phyloP scores from a whole-genome alignment of 2,329 filamentous ascomycete species.

The Dryadomyces quercus-mongolicae region DNA sequence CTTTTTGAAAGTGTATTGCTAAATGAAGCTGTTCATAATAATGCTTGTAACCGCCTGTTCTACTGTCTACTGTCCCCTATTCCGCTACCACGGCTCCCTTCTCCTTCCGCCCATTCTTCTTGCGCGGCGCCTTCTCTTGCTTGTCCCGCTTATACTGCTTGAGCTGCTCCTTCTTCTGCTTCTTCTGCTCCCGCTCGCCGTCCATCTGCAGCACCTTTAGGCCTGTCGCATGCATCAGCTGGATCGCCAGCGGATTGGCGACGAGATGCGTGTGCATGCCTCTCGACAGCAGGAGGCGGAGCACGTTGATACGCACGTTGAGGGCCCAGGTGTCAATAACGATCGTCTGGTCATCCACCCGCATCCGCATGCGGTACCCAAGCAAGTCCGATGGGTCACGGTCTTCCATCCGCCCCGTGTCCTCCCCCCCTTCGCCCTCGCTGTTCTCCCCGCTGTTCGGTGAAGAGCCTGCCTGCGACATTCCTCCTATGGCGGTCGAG shows the following conservation, averaged over 20 bases:
- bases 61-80: no score
- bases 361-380: slow-evolving; percentile 40
- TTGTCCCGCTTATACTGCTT: no score
- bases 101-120: no score
- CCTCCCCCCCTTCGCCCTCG: slow-evolving; percentile 13
- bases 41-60: no score
- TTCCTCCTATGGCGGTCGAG: slow-evolving; percentile 29
- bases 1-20: no score
- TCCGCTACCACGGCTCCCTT: no score
- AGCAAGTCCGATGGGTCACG: slow-evolving; percentile 30
- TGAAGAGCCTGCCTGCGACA: not conserved
- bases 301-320: slow-evolving; percentile 32
- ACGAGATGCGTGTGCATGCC: slow-evolving; percentile 28
- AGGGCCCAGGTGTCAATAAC: slow-evolving; percentile 40
- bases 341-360: slow-evolving; percentile 31
- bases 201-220: not conserved
- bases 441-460: slow-evolving; percentile 30
- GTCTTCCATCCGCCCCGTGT: slow-evolving; percentile 6
- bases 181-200: not conserved
- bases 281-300: slow-evolving; percentile 34
- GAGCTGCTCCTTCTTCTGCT: not conserved
- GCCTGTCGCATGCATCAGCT: slow-evolving; percentile 17
- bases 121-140: no score
- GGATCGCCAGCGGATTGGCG: slow-evolving; percentile 25
- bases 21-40: no score